A percentile compares a stretch with the other conserved stretches of the same genome.
Conservation (phyloP, 2,329 filamentous ascomycete species). For the Diaporthe nobilis region DNA sequence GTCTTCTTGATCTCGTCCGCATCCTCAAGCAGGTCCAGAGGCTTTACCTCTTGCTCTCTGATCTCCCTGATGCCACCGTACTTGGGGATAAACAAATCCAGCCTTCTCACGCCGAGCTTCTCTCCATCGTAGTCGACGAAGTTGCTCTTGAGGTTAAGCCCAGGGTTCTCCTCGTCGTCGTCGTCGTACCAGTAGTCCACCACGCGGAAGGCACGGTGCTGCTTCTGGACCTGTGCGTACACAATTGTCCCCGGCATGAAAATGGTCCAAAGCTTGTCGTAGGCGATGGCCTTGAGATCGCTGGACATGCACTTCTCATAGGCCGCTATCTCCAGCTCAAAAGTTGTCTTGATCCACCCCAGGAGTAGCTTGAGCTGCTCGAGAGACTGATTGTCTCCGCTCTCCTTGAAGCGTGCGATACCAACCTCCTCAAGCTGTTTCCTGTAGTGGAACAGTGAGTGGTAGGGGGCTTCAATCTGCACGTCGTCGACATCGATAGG, state of each 20-base stretch:
- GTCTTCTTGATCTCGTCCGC: conserved; percentile 41
- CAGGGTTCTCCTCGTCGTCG: conserved; percentile 44
- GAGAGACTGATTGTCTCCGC: conserved; percentile 45
- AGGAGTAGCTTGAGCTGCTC: conserved; percentile 47
- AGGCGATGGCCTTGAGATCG: conserved; percentile 47
- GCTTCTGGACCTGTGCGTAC: conserved; percentile 45
- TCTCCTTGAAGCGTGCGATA: conserved; percentile 40
- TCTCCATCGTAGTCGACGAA: conserved; percentile 56
- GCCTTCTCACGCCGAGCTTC: conserved; percentile 47
- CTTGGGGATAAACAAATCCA: conserved; percentile 46
- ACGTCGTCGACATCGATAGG: conserved; percentile 46
- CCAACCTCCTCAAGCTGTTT: conserved; percentile 46
- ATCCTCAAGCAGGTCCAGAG: conserved; percentile 49
- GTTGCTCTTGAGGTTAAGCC: conserved; percentile 45
- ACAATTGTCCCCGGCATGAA: conserved; percentile 49
- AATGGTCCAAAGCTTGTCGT: conserved; percentile 50
- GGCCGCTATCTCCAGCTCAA: conserved; percentile 48
- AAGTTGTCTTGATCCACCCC: conserved; percentile 47
- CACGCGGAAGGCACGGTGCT: conserved; percentile 50
- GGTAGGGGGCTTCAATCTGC: conserved; percentile 45
- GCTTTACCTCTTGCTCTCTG: conserved; percentile 49
- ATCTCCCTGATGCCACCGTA: conserved; percentile 49
- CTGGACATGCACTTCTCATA: conserved; percentile 46
- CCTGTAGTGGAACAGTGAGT: conserved; percentile 48
- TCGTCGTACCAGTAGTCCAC: conserved; percentile 47